Evolutionary conservation across 176 grass and related monocot genomes (phyloP), one percentile per base, ranked within the genome.

Genomic region (Lolium perenne): DNA sequence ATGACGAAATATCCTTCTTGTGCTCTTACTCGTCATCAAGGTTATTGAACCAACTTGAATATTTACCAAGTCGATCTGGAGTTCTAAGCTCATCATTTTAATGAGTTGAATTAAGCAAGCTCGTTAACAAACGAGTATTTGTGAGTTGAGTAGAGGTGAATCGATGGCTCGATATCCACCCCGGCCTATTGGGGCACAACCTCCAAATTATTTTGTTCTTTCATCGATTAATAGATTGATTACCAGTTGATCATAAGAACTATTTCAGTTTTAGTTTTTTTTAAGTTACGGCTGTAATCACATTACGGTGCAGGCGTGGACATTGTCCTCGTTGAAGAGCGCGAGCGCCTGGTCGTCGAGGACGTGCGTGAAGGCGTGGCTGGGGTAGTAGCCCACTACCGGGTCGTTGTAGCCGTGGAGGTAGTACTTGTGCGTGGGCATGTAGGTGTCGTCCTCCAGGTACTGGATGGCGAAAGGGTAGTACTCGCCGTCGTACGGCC

Each of bases 401-500:
- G 78, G 82, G 3, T 82, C 86, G 84, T 92, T 95, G 83, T 95
- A 92, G 69, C 93, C 96, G 56, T 94, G 96, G 66, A 82, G 84
- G 69, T 98, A 89, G 76, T 98, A 98, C 77, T 81, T 95, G 50
- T 92, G 71, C 20, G 90, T 89, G 56, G 89, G 48, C n/a, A 83
- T 29, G 87, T 88, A 88, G 1, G 88, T 93, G 75, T 81, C 49
- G 87, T 95, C 96, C 85, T 92, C 90, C 40, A 95, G 80, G 83
- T 98, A 98, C 59, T 86, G 86, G 48, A 94, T 86, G 1, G 91
- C 93, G 80, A 98, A 98, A 13, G 91, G 89, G 86, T 95, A 94
- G 83, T 94, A 95, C 59, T 92, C 83, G 20, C 43, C 55, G 43
- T 98, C 93, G 85, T 95, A 95, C 12, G 95, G 93, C 60, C 41